Conservation (phyloP, 768 basidiomycete genomes). For the Pisolithus tinctorius region DNA sequence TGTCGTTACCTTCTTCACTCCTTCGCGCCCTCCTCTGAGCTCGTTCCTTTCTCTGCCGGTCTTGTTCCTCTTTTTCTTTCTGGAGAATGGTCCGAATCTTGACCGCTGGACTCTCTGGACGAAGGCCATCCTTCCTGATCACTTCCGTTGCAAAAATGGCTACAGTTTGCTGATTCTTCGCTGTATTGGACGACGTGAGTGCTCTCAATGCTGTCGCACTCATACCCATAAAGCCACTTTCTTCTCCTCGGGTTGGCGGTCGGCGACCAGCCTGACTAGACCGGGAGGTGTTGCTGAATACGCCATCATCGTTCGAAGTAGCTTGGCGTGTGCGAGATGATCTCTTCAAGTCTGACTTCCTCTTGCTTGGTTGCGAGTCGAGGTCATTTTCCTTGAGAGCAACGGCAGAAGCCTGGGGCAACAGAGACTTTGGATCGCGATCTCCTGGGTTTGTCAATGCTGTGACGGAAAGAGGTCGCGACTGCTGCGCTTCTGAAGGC, state of each 20-base stretch:
- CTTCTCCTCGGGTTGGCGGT: constrained; percentile 27
- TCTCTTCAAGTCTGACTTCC: constrained; percentile 35
- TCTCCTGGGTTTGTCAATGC: constrained; percentile 12
- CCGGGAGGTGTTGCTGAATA: constrained; percentile 30
- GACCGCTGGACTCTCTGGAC: constrained; percentile 76
- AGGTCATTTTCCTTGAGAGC: neutral
- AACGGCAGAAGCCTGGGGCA: constrained; percentile 11
- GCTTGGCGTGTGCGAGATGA: constrained; percentile 43
- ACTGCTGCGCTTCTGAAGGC: neutral
- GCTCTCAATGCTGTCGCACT: constrained; percentile 61
- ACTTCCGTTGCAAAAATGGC: constrained; percentile 63
- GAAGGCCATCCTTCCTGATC: constrained; percentile 56
- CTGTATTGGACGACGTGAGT: constrained; percentile 67
- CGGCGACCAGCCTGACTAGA: constrained; percentile 40
- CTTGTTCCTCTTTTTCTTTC: constrained; percentile 59
- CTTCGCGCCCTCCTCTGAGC: constrained; percentile 54
- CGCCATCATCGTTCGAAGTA: constrained; percentile 30
- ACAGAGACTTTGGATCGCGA: constrained; percentile 4
- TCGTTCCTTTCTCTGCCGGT: constrained; percentile 45
- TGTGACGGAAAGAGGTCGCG: neutral
- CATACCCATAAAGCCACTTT: constrained; percentile 55
- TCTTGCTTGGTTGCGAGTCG: neutral
- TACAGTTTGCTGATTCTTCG: constrained; percentile 61
- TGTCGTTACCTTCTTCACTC: constrained; percentile 31
- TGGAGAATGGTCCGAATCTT: constrained; percentile 65